Percentiles rank a stretch among this genome's conserved stretches.
These are phyloP conservation scores for Cokeromyces recurvatus DNA, from an alignment of 371 early-diverging fungal genomes.

Conservation along the genomic window DNA sequence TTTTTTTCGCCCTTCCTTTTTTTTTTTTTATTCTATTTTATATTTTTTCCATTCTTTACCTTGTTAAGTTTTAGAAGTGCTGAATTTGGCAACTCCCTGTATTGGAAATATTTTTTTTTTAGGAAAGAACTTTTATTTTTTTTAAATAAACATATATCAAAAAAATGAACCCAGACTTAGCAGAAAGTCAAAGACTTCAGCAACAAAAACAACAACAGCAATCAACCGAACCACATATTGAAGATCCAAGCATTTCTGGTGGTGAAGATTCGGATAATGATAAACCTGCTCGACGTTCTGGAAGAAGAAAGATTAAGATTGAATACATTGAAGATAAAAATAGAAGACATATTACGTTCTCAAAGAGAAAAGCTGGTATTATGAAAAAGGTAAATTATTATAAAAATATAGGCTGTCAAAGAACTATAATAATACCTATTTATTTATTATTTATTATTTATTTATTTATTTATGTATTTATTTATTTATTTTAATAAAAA, in stretches of 20 bases:
- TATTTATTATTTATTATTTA: background rate
- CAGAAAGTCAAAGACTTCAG: constrained; percentile 1
- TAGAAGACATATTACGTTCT: constrained; percentile 94
- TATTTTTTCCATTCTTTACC: too few relatives aligned
- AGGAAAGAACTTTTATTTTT: constrained; percentile 4
- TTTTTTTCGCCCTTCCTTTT: constrained; percentile 6
- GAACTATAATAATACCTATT: too few relatives aligned
- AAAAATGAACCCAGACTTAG: constrained; percentile 4
- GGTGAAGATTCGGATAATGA: constrained; percentile 33
- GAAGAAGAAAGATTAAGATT: constrained; percentile 94
- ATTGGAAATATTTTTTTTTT: constrained; percentile 1
- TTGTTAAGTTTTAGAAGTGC: constrained; percentile 15
- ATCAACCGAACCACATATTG: constrained; percentile 12
- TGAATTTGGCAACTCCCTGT: constrained; percentile 26
- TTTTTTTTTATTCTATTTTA: too few relatives aligned
- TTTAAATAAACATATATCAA: constrained; percentile 2
- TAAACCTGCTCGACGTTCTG: constrained; percentile 61
- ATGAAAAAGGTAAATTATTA: constrained; percentile 86
- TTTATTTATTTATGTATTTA: background rate
- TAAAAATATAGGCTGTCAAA: background rate
- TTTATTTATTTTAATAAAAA: too few relatives aligned
- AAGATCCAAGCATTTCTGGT: constrained; percentile 17
- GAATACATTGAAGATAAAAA: constrained; percentile 95
- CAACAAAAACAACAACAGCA: constrained; percentile 8
- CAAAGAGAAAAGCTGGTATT: constrained; percentile 97